Evolutionary conservation across 2,329 filamentous ascomycete species (phyloP), one percentile per base, ranked within the genome.

Genomic region (Fusarium phyllophilum): DNA sequence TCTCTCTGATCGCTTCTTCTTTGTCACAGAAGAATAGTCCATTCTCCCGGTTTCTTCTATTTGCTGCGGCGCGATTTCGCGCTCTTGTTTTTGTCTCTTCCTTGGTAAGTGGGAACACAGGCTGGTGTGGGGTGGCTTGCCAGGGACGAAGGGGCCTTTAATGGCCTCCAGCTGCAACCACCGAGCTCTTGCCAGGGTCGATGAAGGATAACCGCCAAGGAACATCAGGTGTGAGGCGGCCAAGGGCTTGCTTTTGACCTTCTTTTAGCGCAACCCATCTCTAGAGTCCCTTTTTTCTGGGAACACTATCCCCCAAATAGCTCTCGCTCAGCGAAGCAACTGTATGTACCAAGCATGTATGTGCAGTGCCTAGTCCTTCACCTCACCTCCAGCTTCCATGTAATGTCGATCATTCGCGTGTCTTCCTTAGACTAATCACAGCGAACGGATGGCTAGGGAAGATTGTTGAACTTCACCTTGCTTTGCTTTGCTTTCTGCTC

Each of bases 81-180:
- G 52, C 34, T 65, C 29, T 65, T n/a, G 18, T 42, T 48, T 54
- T 38, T 44, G 24, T n/a, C 17, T 44, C 33, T 38, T 49, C 39
- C 22, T 65, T 55, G 22, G 15, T 22, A 52, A 33, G 62, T 55
- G 34, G 42, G 42, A 38, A 48, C 55, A 51, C 31, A 39, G 44
- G 54, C 59, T 68, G 71, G 63, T 74, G 71, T 74, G 72, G 67
- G 49, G 72, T 72, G 63, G 42, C 54, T 61, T 65, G 55, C 36
- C 59, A 72, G 55, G 67, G 67, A 69, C 71, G 56, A 69, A 56
- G 66, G 71, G 62, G 44, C 44, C 31, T 52, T 36, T 22, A 17
- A 60, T 45, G 33, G 33, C 60, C 45, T 51, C 45, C 56, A 73
- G 55, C 45, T 64, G 49, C 42, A 62, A 62, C 62, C 58, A 65